Evolutionary conservation across 2,329 filamentous ascomycete genomes (phyloP).

Genomic region (Colletotrichum gigasporum): DNA sequence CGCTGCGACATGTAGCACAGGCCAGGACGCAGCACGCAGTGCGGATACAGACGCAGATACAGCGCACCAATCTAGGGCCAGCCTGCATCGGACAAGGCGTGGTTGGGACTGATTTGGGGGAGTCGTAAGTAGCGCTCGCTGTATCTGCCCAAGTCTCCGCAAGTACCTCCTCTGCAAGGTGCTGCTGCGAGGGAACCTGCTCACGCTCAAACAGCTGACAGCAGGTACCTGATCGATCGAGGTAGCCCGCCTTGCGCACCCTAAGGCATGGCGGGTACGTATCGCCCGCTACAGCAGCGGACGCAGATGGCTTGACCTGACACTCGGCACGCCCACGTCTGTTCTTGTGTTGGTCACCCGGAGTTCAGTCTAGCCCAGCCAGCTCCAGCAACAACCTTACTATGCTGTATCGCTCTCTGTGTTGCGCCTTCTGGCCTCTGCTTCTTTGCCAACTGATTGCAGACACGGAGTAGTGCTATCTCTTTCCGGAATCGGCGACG

Average conservation of each 20-base stretch:
- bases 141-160: constrained; percentile 1
- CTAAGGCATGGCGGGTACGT: constrained; percentile 5
- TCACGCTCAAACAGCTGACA: background rate
- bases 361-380: constrained; percentile 18
- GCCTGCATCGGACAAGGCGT: constrained; percentile 21
- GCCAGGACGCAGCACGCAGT: constrained; percentile 15
- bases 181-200: background rate
- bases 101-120: background rate
- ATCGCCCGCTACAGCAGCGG: background rate
- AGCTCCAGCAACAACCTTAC: background rate
- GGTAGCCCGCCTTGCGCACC: background rate
- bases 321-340: background rate
- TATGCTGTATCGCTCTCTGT: background rate
- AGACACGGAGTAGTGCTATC: constrained; percentile 1
- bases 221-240: background rate
- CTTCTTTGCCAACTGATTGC: background rate
- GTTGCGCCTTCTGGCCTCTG: background rate
- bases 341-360: background rate
- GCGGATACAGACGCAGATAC: constrained; percentile 17
- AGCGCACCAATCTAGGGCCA: constrained; percentile 22
- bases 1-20: background rate
- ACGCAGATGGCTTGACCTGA: background rate
- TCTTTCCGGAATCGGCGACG: background rate
- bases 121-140: no score
- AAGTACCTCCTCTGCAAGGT: background rate